Conservation (phyloP, 2,329 filamentous ascomycete genomes). For the Aspergillus sp. region DNA sequence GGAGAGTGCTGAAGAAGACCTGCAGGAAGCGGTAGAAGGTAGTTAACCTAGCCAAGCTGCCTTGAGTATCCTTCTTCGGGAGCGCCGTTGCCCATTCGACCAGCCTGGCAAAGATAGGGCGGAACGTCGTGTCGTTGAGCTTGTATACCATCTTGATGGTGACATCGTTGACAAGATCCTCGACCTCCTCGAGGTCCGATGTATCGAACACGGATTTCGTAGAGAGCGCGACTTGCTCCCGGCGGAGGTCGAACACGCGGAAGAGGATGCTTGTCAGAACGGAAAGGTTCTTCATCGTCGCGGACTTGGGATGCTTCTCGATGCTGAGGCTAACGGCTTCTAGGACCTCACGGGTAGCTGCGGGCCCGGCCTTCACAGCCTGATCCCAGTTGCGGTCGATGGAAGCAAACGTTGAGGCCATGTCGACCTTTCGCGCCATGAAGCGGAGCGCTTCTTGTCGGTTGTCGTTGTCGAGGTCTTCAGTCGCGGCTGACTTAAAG, state of each 20-base stretch:
- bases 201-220: slow-evolving; percentile 43
- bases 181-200: slow-evolving; percentile 56
- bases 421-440: slow-evolving; percentile 73
- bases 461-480: slow-evolving; percentile 62
- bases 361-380: slow-evolving; percentile 62
- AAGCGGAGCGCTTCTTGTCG: slow-evolving; percentile 70
- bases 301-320: slow-evolving; percentile 73
- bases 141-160: slow-evolving; percentile 92
- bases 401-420: slow-evolving; percentile 72
- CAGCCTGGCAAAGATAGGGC: slow-evolving; percentile 84
- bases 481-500: slow-evolving; percentile 66
- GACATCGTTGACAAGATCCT: slow-evolving; percentile 66
- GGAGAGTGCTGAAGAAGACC: slow-evolving; percentile 78
- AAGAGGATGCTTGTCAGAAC: slow-evolving; percentile 64
- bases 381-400: slow-evolving; percentile 70
- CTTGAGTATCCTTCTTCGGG: slow-evolving; percentile 60
- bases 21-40: slow-evolving; percentile 80
- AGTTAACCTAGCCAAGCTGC: slow-evolving; percentile 63
- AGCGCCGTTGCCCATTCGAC: slow-evolving; percentile 74
- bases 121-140: slow-evolving; percentile 89
- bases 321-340: slow-evolving; percentile 69
- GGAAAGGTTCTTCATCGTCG: slow-evolving; percentile 72
- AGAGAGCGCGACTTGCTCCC: slow-evolving; percentile 35
- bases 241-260: slow-evolving; percentile 52
- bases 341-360: slow-evolving; percentile 68